Base-by-base conservation (phyloP, 2,329 filamentous ascomycete genomes). In the Beauveria sp. region DNA sequence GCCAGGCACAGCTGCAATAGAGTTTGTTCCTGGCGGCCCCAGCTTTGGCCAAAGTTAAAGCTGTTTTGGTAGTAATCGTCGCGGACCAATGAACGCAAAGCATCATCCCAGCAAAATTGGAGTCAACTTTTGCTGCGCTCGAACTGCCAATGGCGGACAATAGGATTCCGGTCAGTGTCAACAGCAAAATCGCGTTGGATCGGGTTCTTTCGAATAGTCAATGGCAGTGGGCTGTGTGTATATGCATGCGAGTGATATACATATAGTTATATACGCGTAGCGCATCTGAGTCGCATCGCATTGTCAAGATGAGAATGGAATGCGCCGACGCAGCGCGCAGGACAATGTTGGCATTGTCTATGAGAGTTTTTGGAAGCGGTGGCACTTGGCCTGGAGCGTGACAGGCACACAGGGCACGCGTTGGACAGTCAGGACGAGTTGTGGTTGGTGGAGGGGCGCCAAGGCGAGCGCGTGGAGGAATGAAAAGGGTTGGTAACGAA, bases 281-380 rank as follows among this genome's bases (percentile, higher is more conserved):
- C 43, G 30, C 14, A n/a, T 38, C 14, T 34, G 43, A 34, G 43
- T 42, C 45, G 45, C 30, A 58, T 49, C 45, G 30, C 30, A 47
- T 54, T 54, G 50, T 53, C 2, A 12, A 28, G 26, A 28, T 28
- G 20, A 43, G 24, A 40, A 1, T n/a, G 55, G 55, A 58, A 58
- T 49, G 43, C 10, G 43, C 24, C 26, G 12, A 30, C 28, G n/a
- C 28, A 45, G 24, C 18, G 8, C 34, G 22, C 53, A 34, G 40
- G 55, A 58, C 55, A 51, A 58, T 58, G 56, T 20, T 18, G 30
- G 22, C 56, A 43, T 58, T 51, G 56, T 58, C 3, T 42, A 3
- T 22, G 28, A 20, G 40, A 45, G 9, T 8, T 26, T 22, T 47
- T 14, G 55, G 22, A 57, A 57, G 54, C 43, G 38, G 22, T 18